Evolutionary conservation across 2,329 filamentous ascomycete genomes (phyloP).

Genomic region (Curvularia eragrostidis): DNA sequence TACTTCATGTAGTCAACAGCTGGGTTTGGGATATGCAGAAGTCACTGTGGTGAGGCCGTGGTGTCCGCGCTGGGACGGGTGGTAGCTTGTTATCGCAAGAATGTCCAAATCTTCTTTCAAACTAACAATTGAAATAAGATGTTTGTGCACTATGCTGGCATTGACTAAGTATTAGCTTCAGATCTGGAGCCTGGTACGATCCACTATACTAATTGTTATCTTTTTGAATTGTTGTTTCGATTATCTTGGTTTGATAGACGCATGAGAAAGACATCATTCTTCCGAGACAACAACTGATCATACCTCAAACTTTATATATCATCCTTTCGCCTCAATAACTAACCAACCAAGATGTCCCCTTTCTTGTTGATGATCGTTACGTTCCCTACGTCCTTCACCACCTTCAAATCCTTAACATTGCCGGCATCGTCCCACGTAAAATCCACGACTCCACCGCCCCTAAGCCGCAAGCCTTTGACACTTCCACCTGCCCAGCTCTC

Average conservation of each 20-base stretch:
- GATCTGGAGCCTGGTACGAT: too few relatives aligned
- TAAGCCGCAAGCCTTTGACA: slow-evolving; percentile 55
- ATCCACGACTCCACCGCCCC: slow-evolving; percentile 54
- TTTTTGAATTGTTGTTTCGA: too few relatives aligned
- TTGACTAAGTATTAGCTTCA: too few relatives aligned
- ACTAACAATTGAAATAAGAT: too few relatives aligned
- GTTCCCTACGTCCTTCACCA: neutral
- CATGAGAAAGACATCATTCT: neutral
- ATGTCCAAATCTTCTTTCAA: too few relatives aligned
- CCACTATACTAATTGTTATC: too few relatives aligned
- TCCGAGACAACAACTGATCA: neutral
- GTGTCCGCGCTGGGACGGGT: neutral
- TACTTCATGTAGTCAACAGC: neutral
- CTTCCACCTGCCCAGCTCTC: slow-evolving; percentile 53
- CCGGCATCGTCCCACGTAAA: slow-evolving; percentile 55
- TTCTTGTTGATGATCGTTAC: slow-evolving; percentile 27
- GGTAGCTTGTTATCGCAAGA: neutral
- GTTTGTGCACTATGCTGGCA: too few relatives aligned
- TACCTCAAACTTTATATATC: neutral
- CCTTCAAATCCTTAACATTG: slow-evolving; percentile 34
- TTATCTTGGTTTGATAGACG: neutral
- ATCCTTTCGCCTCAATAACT: neutral
- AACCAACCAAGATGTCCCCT: neutral
- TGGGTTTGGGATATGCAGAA: neutral
- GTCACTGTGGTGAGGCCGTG: neutral